Evolutionary conservation across 163 green algal species (phyloP).

Genomic region (Scenedesmus sp.): DNA sequence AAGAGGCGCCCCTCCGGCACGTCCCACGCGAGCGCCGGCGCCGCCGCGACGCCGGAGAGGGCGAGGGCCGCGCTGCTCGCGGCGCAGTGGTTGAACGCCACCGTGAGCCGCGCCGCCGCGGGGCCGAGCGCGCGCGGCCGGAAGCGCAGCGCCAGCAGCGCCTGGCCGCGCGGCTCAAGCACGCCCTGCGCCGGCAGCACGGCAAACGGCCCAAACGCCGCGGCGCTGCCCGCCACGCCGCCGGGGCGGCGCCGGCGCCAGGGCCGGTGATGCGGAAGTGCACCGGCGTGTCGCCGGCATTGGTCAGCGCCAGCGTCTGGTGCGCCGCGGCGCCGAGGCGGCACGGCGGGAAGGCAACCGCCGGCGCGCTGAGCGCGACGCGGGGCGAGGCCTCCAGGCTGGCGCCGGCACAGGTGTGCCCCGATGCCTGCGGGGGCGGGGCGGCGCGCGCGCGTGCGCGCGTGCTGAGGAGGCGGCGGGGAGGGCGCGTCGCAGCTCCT

Average conservation of each 20-base stretch:
- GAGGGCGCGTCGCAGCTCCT: not conserved
- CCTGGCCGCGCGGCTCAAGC: slow-evolving; percentile 42
- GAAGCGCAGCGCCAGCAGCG: slow-evolving; percentile 63
- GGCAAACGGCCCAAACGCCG: slow-evolving; percentile 42
- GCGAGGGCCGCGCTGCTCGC: slow-evolving; percentile 55
- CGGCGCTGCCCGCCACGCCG: not conserved
- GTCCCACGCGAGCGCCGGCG: slow-evolving; percentile 44
- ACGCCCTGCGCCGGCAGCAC: slow-evolving; percentile 61
- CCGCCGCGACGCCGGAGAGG: slow-evolving; percentile 55
- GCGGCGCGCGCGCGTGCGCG: no score
- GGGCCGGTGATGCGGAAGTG: slow-evolving; percentile 57
- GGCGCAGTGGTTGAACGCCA: slow-evolving; percentile 59
- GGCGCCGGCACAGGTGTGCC: slow-evolving; percentile 71
- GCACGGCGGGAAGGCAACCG: slow-evolving; percentile 66
- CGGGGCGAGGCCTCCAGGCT: slow-evolving; percentile 72
- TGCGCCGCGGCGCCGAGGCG: slow-evolving; percentile 50
- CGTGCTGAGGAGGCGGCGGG: slow-evolving; percentile 1
- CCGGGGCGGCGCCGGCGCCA: not conserved
- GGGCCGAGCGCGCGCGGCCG: slow-evolving; percentile 38
- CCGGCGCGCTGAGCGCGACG: slow-evolving; percentile 34
- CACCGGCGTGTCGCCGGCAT: slow-evolving; percentile 74
- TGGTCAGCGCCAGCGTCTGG: slow-evolving; percentile 70
- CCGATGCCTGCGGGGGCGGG: slow-evolving; percentile 51
- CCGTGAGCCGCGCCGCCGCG: not conserved
- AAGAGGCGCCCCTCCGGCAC: slow-evolving; percentile 47